Conservation (phyloP, 805 yeast species). For the Lipomyces mesembrius region DNA sequence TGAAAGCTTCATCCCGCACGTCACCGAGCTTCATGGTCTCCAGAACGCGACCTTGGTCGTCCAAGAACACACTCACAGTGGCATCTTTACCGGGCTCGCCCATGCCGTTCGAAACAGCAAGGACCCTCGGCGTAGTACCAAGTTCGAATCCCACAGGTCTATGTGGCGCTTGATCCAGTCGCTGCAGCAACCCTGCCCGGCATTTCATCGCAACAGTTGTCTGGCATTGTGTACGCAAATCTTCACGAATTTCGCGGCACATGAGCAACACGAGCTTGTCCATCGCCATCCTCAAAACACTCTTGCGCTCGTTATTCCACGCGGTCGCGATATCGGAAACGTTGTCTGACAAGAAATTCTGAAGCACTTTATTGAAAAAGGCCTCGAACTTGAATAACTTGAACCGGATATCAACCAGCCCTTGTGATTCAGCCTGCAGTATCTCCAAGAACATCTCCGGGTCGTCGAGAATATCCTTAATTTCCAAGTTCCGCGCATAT, state of each 20-base stretch:
- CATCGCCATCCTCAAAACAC: conserved; percentile 68
- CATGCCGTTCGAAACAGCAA: conserved; percentile 83
- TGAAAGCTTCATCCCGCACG: conserved; percentile 69
- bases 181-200: conserved; percentile 68
- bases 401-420: conserved; percentile 55
- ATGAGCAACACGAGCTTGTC: conserved; percentile 68
- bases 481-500: conserved; percentile 81
- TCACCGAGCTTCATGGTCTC: conserved; percentile 80
- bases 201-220: conserved; percentile 68
- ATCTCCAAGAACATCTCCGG: conserved; percentile 88
- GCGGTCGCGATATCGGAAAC: conserved; percentile 69
- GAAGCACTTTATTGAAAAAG: conserved; percentile 48
- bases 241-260: conserved; percentile 79
- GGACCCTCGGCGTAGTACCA: conserved; percentile 84
- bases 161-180: conserved; percentile 91
- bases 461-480: conserved; percentile 68
- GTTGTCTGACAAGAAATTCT: conserved; percentile 50
- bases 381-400: conserved; percentile 26
- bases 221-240: conserved; percentile 75
- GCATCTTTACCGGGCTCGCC: conserved; percentile 84
- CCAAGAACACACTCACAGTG: conserved; percentile 76
- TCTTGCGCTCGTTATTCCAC: conserved; percentile 81
- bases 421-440: conserved; percentile 86
- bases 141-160: conserved; percentile 72
- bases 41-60: conserved; percentile 77